Evolutionary conservation across 179 eudicot species (phyloP), one percentile per base, ranked within the genome.

Genomic region (Beta corolliflora): DNA sequence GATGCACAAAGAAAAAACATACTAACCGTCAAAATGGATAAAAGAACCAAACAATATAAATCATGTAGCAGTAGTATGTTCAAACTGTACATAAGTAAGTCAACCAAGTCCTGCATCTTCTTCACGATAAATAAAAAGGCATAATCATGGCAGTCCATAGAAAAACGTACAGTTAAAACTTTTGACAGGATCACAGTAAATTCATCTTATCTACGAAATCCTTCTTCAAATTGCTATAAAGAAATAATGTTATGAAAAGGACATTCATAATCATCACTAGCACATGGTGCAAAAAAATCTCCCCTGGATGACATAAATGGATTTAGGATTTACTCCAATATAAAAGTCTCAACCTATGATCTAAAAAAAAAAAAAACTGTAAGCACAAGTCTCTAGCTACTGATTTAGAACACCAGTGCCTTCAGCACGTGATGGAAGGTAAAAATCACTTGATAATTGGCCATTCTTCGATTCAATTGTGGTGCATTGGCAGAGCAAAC

Each of bases 1-100:
- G n/a, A 79, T 53, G 18, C 50, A 76, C 41, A 70, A 56, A 59
- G 45, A 71, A 7, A 75, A 50, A 53, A 50, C 25, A 50, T 56
- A 60, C 69, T 31, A 58, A 52, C 21, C 5, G n/a, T 52, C 19
- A 66, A 21, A 41, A 41, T 18, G n/a, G 44, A 23, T 19, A 31
- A 73, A 41, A 14, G 10, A 73, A 5, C 21, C 11, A 29, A 7
- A 55, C 53, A 31, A 53, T 54, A 23, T 45, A 55, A 9, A 25
- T 53, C 45, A 74, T 19, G 55, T 13, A 25, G 64, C 70, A 71
- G 25, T 10, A 46, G 46, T 25, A 75, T 19, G 29, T 48, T 77
- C 8, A 14, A 16, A 48, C 21, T 9, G 48, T 44, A 70, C 23
- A 21, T 15, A 44, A 79, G 44, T 79, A 36, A 70, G n/a, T 16